Evolutionary conservation across 2,329 filamentous ascomycete species (phyloP), one percentile per base, ranked within the genome.

Genomic region (Trichophyton mentagrophytes): DNA sequence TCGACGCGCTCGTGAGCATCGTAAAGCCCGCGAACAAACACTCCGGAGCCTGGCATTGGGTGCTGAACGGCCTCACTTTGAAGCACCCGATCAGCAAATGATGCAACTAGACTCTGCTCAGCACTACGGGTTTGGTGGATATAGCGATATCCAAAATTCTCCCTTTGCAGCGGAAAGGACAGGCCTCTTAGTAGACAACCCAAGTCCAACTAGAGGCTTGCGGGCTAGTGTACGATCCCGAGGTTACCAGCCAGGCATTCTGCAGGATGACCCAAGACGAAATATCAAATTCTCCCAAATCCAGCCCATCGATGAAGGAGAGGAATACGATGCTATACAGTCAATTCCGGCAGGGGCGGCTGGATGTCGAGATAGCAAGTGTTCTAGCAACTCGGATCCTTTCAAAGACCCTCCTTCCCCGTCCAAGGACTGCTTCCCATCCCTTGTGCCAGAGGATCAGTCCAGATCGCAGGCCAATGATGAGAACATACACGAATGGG

Each of bases 281-380:
- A 78, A 73, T 61, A 76, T 78, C 17, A 77, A 77, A 6, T 78
- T 80, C 36, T 79, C 79, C 2, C 73, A 77, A 25, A 86, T 86
- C 27, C 83, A 85, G 67, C 81, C 82, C 0, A 86, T 86, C 53
- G 82, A 84, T 42, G 82, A 84, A 67, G 72, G 79, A 11, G 83
- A 85, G 62, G 83, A 85, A 64, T 80, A 84, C 58, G 80, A 82
- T 61, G 75, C 75, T 61, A 56, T 62, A n/a, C 49, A 51, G 55
- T 36, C 17, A 13, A 60, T 25, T 44, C 62, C 64, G 58, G 63
- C 66, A 42, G 40, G 9, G 58, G 56, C 61, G 65, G 57, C 60
- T 63, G 62, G 62, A 64, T 47, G 64, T 55, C 47, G 61, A 15
- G 33, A 60, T 47, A 64, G 61, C 58, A 63, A 60, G 25, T 49